Percentiles rank a stretch among this genome's conserved stretches.
phyloP scores from a whole-genome alignment of 768 basidiomycete species.

The Serendipita indica region DNA sequence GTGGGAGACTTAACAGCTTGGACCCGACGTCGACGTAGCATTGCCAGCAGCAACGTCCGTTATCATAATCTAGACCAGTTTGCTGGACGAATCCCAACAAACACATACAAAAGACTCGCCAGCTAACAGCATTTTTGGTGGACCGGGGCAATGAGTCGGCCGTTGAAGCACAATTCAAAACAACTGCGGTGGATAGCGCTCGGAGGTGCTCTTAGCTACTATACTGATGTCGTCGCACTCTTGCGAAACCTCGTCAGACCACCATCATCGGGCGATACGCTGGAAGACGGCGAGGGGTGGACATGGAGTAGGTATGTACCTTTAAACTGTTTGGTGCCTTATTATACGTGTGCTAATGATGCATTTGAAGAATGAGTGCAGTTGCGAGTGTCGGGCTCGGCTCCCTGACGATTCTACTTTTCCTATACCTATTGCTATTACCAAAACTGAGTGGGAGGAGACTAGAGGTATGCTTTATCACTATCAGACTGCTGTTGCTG shows the following conservation, averaged over 20 bases:
- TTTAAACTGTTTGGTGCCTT: not conserved
- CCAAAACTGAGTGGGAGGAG: not conserved
- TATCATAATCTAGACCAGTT: too few relatives aligned
- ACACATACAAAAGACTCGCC: too few relatives aligned
- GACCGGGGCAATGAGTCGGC: constrained; percentile 5
- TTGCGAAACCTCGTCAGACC: not conserved
- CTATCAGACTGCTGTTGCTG: not conserved
- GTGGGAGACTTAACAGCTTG: too few relatives aligned
- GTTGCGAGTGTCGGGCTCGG: not conserved
- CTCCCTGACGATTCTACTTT: not conserved
- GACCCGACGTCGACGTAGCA: too few relatives aligned
- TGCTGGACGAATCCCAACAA: too few relatives aligned
- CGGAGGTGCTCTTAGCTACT: not conserved
- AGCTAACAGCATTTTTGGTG: too few relatives aligned
- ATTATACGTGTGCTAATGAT: not conserved
- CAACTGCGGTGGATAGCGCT: constrained; percentile 5
- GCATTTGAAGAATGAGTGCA: not conserved
- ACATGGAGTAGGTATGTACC: not conserved
- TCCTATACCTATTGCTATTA: constrained; percentile 4
- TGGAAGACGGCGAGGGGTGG: not conserved
- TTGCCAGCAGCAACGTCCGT: too few relatives aligned
- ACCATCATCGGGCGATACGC: not conserved
- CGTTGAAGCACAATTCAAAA: not conserved
- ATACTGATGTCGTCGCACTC: not conserved
- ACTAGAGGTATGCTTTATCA: not conserved